Evolutionary conservation across 371 early-diverging fungal genomes (phyloP), one percentile per base, ranked within the genome.

Genomic region (Scutellospora calospora): DNA sequence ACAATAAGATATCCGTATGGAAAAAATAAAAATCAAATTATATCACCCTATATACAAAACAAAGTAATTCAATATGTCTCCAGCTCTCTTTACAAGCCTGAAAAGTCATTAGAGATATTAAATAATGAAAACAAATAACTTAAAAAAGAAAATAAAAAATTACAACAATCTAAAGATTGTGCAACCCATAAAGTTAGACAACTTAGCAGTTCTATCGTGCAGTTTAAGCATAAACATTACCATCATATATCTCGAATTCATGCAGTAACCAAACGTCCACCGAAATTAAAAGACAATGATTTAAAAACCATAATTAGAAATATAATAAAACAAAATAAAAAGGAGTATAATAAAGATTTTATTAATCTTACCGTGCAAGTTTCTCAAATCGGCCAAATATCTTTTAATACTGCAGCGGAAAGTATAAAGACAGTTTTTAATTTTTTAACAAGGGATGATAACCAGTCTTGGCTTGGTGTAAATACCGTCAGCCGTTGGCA

Each of bases 71-170:
- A 57, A 57, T 57, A 57, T 57, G 25, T 57, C 20, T 57, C 11
- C 25, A 25, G 11, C 25, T 57, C 57, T 25, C 57, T 57, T 57
- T 57, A 57, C 25, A 57, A 57, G 25, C 11, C 57, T 57, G 11
- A 11, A 25, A 57, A 25, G 25, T n/a, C 57, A 25, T 57, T 57
- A 57, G 57, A 57, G 5, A 11, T 25, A 57, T 57, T 18, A 57
- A 57, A 57, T 57, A n/a, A 57, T 57, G n/a, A 57, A n/a, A 57
- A 57, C 57, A 57, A 57, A 57, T 11, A 57, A 57, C 57, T 57
- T 25, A 57, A 25, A 57, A 18, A 57, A 57, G 57, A 57, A n/a
- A 57, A 57, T 57, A n/a, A n/a, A n/a, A n/a, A n/a, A n/a, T n/a
- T n/a, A n/a, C n/a, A n/a, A n/a, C n/a, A n/a, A n/a, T n/a, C 57